Conservation (phyloP, 2,329 filamentous ascomycete species). For the Blastomyces percursus region DNA sequence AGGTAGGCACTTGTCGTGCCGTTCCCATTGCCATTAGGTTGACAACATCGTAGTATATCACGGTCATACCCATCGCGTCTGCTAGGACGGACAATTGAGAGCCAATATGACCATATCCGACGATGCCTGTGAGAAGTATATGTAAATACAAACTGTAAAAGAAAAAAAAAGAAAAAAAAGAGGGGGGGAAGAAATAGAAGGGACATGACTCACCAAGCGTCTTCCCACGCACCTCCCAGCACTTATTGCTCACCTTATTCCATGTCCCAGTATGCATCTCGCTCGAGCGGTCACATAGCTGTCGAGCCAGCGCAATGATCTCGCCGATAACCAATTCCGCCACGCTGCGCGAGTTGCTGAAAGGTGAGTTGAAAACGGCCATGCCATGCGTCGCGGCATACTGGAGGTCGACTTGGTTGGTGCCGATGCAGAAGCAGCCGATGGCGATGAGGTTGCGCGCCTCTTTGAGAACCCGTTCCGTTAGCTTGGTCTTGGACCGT, state of each 20-base stretch:
- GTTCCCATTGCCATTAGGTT: constrained; percentile 92
- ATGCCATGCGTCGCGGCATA: constrained; percentile 51
- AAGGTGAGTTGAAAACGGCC: constrained; percentile 97
- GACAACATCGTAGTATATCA: constrained; percentile 93
- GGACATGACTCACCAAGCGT: constrained; percentile 56
- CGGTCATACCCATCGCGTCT: constrained; percentile 94
- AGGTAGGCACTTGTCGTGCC: constrained; percentile 65
- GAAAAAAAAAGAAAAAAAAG: too few relatives aligned
- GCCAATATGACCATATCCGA: constrained; percentile 96
- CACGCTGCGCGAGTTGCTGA: constrained; percentile 94
- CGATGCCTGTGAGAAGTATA: constrained; percentile 51
- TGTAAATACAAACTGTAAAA: neutral
- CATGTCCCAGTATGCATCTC: constrained; percentile 91
- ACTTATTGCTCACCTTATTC: constrained; percentile 95
- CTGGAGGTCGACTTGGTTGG: constrained; percentile 46
- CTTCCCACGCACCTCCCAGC: constrained; percentile 98
- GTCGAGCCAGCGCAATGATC: constrained; percentile 82
- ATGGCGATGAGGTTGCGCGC: constrained; percentile 93
- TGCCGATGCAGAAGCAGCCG: constrained; percentile 98
- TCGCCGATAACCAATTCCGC: constrained; percentile 92
- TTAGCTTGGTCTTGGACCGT: constrained; percentile 93
- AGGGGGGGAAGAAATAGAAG: neutral
- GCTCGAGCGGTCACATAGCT: constrained; percentile 82
- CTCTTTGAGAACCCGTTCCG: constrained; percentile 68
- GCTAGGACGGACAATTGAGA: constrained; percentile 90